Evolutionary conservation across 2,329 filamentous ascomycete species (phyloP).

Genomic region (Colletotrichum sp.): DNA sequence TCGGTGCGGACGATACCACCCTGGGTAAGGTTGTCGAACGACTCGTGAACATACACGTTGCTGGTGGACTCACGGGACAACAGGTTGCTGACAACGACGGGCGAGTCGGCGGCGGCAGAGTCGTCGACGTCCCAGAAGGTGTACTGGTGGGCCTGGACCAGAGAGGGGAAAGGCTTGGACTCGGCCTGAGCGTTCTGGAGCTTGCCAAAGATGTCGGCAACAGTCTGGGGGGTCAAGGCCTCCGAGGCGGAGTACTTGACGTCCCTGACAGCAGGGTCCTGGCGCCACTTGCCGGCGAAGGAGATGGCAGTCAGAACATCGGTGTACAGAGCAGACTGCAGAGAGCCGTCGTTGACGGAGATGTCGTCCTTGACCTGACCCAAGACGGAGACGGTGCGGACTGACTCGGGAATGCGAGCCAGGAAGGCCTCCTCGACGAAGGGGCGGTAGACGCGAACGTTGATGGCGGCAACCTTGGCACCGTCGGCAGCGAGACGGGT

Average conservation of each 20-base stretch:
- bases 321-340: conserved; percentile 87
- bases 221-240: conserved; percentile 58
- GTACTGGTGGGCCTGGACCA: conserved; percentile 77
- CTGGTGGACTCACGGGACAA: conserved; percentile 75
- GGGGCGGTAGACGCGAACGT: conserved; percentile 91
- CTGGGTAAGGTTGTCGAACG: conserved; percentile 68
- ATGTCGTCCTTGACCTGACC: conserved; percentile 82
- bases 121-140: conserved; percentile 92
- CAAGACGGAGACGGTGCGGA: conserved; percentile 80
- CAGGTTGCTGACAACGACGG: conserved; percentile 61
- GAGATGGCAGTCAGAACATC: conserved; percentile 87
- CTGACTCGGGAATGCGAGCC: conserved; percentile 76
- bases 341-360: conserved; percentile 74
- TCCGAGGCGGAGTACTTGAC: conserved; percentile 85
- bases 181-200: conserved; percentile 56
- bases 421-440: conserved; percentile 96
- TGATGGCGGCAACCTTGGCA: conserved; percentile 83
- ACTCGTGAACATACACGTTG: conserved; percentile 67
- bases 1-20: conserved; percentile 86
- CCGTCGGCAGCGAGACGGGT: conserved; percentile 73
- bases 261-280: conserved; percentile 73
- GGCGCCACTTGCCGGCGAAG: conserved; percentile 73
- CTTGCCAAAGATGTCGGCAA: conserved; percentile 56
- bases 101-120: conserved; percentile 69
- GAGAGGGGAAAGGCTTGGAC: conserved; percentile 41